These are phyloP conservation scores for Aspergillus steynii DNA, from an alignment of 495 filamentous ascomycete genomes.

Conservation along the genomic window DNA sequence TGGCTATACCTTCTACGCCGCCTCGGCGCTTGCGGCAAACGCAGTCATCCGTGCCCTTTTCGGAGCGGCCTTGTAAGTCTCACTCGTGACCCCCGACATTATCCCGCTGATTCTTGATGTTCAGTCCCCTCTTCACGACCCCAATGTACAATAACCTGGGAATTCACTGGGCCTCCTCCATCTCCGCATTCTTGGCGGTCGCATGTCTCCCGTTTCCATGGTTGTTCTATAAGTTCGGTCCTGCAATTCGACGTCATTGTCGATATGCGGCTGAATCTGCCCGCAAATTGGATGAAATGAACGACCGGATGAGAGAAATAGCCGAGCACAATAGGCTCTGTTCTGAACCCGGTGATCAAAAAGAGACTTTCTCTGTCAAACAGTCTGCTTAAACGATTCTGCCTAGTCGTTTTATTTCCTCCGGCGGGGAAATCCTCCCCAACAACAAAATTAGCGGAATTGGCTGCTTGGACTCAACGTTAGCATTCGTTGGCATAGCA, in stretches of 20 bases:
- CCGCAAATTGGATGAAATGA: background rate
- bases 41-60: slow-evolving; percentile 8
- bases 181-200: slow-evolving; percentile 69
- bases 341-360: background rate
- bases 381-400: background rate
- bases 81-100: background rate
- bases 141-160: slow-evolving; percentile 66
- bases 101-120: background rate
- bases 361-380: background rate
- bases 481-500: background rate
- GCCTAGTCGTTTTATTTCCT: background rate
- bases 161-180: slow-evolving; percentile 66
- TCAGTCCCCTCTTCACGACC: slow-evolving; percentile 63
- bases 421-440: too few relatives aligned
- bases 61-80: slow-evolving; percentile 10
- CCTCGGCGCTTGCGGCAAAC: slow-evolving; percentile 6
- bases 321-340: background rate
- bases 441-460: too few relatives aligned
- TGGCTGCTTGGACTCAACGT: too few relatives aligned
- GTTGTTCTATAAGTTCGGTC: slow-evolving; percentile 66
- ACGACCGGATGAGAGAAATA: background rate
- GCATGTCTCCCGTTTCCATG: slow-evolving; percentile 68
- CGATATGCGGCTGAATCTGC: slow-evolving; percentile 63
- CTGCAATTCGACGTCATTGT: slow-evolving; percentile 57
- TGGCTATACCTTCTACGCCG: slow-evolving; percentile 53